phyloP scores from a whole-genome alignment of 1,284 basidiomycete species.

The Boletellus sp. region DNA sequence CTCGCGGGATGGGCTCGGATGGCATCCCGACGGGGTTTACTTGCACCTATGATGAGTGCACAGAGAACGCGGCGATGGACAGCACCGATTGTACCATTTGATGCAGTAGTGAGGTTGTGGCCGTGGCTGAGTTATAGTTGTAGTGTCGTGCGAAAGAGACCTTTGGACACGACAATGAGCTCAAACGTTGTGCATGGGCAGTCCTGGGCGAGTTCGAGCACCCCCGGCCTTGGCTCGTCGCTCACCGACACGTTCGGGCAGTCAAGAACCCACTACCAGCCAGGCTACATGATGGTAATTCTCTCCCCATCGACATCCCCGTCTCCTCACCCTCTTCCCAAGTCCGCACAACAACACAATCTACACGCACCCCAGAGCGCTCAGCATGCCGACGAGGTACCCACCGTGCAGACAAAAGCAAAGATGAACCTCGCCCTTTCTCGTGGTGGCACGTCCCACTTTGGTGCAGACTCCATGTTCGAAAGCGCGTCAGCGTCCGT shows the following conservation, averaged over 20 bases:
- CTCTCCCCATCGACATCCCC: neutral
- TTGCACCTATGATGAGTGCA: no score
- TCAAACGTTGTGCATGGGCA: conserved; percentile 24
- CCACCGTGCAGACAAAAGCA: conserved; percentile 70
- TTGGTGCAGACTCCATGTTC: conserved; percentile 79
- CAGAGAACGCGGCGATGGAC: no score
- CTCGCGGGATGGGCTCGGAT: no score
- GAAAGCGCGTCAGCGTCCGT: conserved; percentile 57
- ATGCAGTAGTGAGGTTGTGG: no score
- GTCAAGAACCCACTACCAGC: conserved; percentile 69
- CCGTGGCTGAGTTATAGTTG: no score
- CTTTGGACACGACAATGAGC: conserved; percentile 19
- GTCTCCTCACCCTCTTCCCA: neutral
- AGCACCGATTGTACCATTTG: no score
- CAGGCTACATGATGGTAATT: conserved; percentile 69
- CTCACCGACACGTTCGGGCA: conserved; percentile 57
- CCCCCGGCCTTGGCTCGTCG: conserved; percentile 23
- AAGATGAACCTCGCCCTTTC: conserved; percentile 67
- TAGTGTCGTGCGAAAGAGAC: neutral
- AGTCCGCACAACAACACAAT: conserved; percentile 61
- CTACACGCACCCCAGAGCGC: conserved; percentile 54
- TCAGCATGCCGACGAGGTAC: conserved; percentile 63
- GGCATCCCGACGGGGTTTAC: no score
- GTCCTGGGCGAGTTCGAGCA: conserved; percentile 26
- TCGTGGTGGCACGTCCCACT: conserved; percentile 59